Evolutionary conservation across 2,329 filamentous ascomycete species (phyloP).

Genomic region (Tympanopsis confertula): DNA sequence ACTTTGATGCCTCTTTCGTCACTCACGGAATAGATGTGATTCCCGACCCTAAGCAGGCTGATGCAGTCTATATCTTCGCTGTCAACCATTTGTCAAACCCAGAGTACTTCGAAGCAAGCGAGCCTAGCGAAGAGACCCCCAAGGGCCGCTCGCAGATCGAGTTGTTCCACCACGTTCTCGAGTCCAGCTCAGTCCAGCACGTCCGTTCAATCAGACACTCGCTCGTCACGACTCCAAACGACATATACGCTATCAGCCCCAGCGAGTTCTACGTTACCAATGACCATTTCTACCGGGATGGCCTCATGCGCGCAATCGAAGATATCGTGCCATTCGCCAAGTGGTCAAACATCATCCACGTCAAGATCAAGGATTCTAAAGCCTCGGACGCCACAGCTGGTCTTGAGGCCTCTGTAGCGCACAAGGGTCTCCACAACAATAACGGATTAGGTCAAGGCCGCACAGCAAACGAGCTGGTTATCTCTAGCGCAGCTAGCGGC

Average conservation of each 20-base stretch:
- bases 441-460: constrained; percentile 43
- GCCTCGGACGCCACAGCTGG: constrained; percentile 14
- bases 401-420: constrained; percentile 28
- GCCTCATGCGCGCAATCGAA: constrained; percentile 32
- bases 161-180: constrained; percentile 40
- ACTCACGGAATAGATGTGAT: constrained; percentile 52
- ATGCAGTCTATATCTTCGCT: constrained; percentile 45
- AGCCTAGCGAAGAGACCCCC: constrained; percentile 11
- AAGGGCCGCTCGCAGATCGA: constrained; percentile 41
- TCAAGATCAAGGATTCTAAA: constrained; percentile 19
- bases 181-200: constrained; percentile 25
- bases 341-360: constrained; percentile 37
- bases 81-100: constrained; percentile 46
- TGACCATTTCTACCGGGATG: constrained; percentile 41
- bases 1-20: constrained; percentile 39
- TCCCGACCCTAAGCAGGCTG: constrained; percentile 26
- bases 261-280: constrained; percentile 45
- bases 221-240: constrained; percentile 44
- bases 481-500: constrained; percentile 30
- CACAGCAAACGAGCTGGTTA: constrained; percentile 24
- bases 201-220: constrained; percentile 40
- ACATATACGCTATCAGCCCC: constrained; percentile 34
- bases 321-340: constrained; percentile 23
- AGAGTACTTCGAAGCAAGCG: constrained; percentile 14
- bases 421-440: constrained; percentile 34